These are phyloP conservation scores for Lathyrus tuberosus DNA, from an alignment of 306 rosid genomes.

Conservation along the genomic window DNA sequence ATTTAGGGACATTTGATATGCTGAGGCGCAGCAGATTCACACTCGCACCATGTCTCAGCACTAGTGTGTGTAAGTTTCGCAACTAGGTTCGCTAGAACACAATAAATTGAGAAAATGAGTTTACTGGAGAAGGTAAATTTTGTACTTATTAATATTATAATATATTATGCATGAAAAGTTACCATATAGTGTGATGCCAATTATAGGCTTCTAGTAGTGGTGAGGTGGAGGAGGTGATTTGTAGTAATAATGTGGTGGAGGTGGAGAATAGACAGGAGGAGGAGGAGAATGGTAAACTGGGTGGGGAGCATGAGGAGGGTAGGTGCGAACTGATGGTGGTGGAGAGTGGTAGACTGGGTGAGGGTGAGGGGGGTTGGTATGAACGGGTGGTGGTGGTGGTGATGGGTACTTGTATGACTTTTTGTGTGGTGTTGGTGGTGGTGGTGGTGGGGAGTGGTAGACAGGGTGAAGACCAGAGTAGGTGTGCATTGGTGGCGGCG, in stretches of 20 bases:
- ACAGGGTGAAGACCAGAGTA: constrained; percentile 21
- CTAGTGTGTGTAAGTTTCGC: too few relatives aligned
- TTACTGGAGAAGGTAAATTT: not conserved
- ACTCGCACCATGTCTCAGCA: too few relatives aligned
- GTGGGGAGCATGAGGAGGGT: constrained; percentile 31
- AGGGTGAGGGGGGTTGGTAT: constrained; percentile 23
- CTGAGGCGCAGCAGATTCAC: too few relatives aligned
- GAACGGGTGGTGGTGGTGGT: constrained; percentile 29
- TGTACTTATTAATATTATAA: constrained; percentile 5
- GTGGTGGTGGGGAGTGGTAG: constrained; percentile 31
- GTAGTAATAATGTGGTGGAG: constrained; percentile 60
- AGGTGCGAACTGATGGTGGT: constrained; percentile 19
- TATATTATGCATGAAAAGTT: constrained; percentile 9
- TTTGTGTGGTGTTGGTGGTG: constrained; percentile 18
- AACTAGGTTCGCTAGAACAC: not conserved
- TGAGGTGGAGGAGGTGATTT: constrained; percentile 71
- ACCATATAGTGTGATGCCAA: constrained; percentile 34
- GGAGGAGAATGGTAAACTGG: constrained; percentile 44
- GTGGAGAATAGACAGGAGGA: constrained; percentile 50
- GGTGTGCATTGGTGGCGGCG: constrained; percentile 14
- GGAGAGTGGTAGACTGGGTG: constrained; percentile 29
- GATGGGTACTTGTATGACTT: constrained; percentile 2
- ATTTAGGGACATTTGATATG: too few relatives aligned
- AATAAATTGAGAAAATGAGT: constrained; percentile 8
- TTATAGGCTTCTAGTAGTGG: constrained; percentile 52